Evolutionary conservation across 2,329 filamentous ascomycete species (phyloP).

Genomic region (Arthrobotrys sphaeroides): DNA sequence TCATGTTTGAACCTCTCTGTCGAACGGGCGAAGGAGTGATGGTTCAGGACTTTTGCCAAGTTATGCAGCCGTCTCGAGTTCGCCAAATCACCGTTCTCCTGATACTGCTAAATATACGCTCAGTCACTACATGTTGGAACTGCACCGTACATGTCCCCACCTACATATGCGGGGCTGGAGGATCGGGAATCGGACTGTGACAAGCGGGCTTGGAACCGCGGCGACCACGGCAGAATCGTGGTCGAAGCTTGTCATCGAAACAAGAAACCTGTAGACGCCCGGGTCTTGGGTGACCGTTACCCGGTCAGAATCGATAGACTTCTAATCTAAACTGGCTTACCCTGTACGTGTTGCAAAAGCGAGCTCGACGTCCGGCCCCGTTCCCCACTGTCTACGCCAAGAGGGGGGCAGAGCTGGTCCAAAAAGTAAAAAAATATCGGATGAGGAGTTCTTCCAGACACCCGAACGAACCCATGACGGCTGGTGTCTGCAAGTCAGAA

Average conservation of each 20-base stretch:
- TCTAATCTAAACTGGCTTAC: background rate
- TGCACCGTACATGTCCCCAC: no score
- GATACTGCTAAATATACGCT: conserved; percentile 33
- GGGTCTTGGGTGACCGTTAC: background rate
- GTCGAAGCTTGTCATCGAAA: conserved; percentile 26
- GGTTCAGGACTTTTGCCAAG: conserved; percentile 13
- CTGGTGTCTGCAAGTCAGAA: conserved; percentile 41
- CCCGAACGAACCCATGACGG: conserved; percentile 45
- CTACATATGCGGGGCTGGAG: conserved; percentile 22
- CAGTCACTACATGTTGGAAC: background rate
- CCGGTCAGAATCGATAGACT: background rate
- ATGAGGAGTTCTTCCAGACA: conserved; percentile 53
- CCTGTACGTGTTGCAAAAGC: conserved; percentile 13
- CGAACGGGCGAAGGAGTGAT: background rate
- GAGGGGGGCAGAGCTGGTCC: conserved; percentile 20
- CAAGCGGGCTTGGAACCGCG: conserved; percentile 22
- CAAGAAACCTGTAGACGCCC: background rate
- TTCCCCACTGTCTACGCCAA: conserved; percentile 34
- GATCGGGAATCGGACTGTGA: background rate
- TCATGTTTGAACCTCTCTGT: background rate
- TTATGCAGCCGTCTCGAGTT: conserved; percentile 2
- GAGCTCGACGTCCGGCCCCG: conserved; percentile 30
- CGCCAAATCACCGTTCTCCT: conserved; percentile 7
- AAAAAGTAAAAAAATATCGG: conserved; percentile 51
- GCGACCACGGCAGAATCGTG: conserved; percentile 28